Base-by-base conservation (phyloP, 2,329 filamentous ascomycete species). In the Daldinia sp. region DNA sequence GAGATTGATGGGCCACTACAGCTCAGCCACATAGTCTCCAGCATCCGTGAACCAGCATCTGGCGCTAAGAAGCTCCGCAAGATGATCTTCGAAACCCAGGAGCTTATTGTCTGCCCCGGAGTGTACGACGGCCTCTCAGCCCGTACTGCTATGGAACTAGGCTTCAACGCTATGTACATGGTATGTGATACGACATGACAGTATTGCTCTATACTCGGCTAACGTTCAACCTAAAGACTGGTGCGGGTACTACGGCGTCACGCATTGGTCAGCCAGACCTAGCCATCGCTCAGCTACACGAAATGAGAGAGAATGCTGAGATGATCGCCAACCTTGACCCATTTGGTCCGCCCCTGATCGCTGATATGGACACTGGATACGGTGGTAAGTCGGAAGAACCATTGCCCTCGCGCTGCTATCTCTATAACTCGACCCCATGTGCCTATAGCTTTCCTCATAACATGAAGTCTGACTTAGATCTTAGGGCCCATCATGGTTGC, bases 351-450 rank as follows among this genome's bases (percentile, higher is more conserved):
- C 82, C 83, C 5, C 65, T 85, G 4, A 84, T 85, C 61, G 82
- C 82, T 23, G 83, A 85, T 59, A 81, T 81, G 66, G 83, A 85
- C 68, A 85, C 83, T 3, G 83, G 83, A 29, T 85, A 85, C 68
- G 82, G 82, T 41, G 82, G 83, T 78, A 68, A 69, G 76, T 67
- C 39, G 39, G 7, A 21, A 32, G 3, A 29, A 29, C 2, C 34
- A 17, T 19, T 5, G 19, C 23, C n/a, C 11, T 8, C 11, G 15
- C 8, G 11, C 17, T 32, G 11, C 29, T 32, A 7, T 11, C 29
- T 32, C 29, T 32, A 11, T 11, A 7, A 32, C 11, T 32, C 11
- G 29, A 11, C 6, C 6, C 29, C 11, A 32, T 11, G 6, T 32
- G 29, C 9, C 39, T 43, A 21, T 43, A n/a, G 1, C 3, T 4